Evolutionary conservation across 1,284 basidiomycete species (phyloP), one percentile per base, ranked within the genome.

Genomic region (Puccinia polysora): DNA sequence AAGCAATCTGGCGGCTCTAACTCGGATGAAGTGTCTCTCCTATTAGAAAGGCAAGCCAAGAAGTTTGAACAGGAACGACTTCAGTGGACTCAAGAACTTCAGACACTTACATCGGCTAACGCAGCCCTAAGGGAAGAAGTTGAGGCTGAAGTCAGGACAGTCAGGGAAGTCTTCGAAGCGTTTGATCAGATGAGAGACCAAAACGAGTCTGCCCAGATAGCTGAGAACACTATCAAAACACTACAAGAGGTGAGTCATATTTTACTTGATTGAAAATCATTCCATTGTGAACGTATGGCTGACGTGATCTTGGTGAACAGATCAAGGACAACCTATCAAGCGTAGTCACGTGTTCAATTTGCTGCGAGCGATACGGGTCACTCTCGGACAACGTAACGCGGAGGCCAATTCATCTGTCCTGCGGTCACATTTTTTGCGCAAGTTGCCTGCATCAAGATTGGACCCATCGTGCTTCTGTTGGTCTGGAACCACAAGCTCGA

Each of bases 391-490:
- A 70, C 47, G 18, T 47, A 14, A 28, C 43, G 18, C 55, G 67
- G 32, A 36, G 67, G 23, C 67, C 67, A 4, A 70, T 70, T 55
- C 67, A 70, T 50, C 43, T 70, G 6, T 70, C 67, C 15, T 70
- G 67, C 38, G 67, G 67, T 23, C 67, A 69, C 52, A 69, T 69
- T 32, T 70, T 70, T 40, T 70, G 67, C 23, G 67, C 67, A 1
- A 70, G 55, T 28, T 70, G 67, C 38, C 43, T 70, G 28, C 30
- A 60, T 30, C 4, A 30, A 32, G 67, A 70, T 38, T 70, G 67
- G 67, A 28, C 25, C 18, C 34, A 47, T 25, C 67, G 67, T 7
- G 18, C 25, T 14, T 8, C 32, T 1, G 20, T 23, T 32, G 67
- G 67, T 25, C 14, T 49, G 14, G 36, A 49, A 30, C 52, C 38